These are phyloP conservation scores for Casuarina cunninghamiana DNA, from an alignment of 306 rosid genomes.

Conservation along the genomic window DNA sequence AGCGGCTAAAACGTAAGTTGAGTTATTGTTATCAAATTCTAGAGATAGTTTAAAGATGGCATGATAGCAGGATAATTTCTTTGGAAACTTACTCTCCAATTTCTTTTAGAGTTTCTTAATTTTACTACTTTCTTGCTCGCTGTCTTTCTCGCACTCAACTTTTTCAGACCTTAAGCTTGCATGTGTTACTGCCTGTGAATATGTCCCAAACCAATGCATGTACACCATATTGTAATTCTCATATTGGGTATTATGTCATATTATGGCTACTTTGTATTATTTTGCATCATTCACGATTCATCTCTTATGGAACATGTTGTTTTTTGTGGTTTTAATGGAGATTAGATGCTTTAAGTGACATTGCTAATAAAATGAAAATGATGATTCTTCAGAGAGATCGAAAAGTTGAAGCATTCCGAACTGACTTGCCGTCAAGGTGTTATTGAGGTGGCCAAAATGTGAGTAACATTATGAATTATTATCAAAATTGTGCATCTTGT, in stretches of 20 bases:
- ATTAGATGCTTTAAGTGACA: conserved; percentile 1
- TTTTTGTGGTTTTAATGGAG: background rate
- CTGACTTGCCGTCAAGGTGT: conserved; percentile 94
- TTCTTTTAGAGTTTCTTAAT: background rate
- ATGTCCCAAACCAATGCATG: background rate
- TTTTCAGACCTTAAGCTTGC: background rate
- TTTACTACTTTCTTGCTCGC: background rate
- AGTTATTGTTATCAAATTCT: conserved; percentile 5
- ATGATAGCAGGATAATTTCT: background rate
- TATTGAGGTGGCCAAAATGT: conserved; percentile 98
- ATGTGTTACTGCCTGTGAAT: background rate
- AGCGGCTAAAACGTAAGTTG: conserved; percentile 95
- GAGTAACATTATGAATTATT: conserved; percentile 36
- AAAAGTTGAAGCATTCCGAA: conserved; percentile 88
- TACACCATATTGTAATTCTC: no score
- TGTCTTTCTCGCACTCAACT: background rate
- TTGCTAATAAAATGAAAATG: conserved; percentile 18
- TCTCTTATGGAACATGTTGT: conserved; percentile 4
- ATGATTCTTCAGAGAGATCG: conserved; percentile 75
- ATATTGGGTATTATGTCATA: background rate
- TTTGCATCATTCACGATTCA: background rate
- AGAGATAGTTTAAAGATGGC: background rate
- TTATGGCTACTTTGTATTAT: background rate
- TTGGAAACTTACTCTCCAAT: background rate
- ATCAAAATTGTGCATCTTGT: conserved; percentile 5